Percentiles rank a stretch among this genome's conserved stretches.
Evolutionary conservation across 2,329 filamentous ascomycete species (phyloP).

Genomic region (Hymenoscyphus fructigenus): DNA sequence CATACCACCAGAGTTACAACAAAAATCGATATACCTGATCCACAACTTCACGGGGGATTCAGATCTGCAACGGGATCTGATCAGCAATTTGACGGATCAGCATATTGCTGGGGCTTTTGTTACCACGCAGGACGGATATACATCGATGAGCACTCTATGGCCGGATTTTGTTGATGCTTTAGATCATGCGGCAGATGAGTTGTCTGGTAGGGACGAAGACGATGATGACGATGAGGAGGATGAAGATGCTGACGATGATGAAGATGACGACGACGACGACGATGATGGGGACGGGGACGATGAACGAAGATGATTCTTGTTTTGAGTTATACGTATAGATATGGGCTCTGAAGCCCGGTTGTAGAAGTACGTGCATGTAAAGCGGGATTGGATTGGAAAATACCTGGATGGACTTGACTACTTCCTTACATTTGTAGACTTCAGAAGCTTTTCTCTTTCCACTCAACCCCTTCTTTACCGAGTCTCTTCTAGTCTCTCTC

Average conservation of each 20-base stretch:
- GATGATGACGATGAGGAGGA: neutral
- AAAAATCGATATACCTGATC: slow-evolving; percentile 24
- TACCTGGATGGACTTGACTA: neutral
- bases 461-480: neutral
- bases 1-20: slow-evolving; percentile 12
- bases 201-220: slow-evolving; percentile 1
- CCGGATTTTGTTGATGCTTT: slow-evolving; percentile 8
- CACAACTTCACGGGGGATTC: slow-evolving; percentile 23
- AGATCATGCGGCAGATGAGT: neutral
- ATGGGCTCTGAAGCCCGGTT: neutral
- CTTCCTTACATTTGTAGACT: neutral
- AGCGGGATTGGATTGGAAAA: neutral
- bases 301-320: neutral
- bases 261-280: neutral
- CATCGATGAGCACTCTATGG: slow-evolving; percentile 23
- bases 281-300: neutral
- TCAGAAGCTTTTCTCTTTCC: neutral
- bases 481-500: neutral
- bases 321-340: neutral
- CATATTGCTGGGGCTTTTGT: slow-evolving; percentile 23
- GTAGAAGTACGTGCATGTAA: neutral
- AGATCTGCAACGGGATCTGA: slow-evolving; percentile 17
- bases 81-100: slow-evolving; percentile 22
- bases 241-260: slow-evolving; percentile 10
- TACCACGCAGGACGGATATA: slow-evolving; percentile 26